Percentiles rank a stretch among this genome's conserved stretches.
phyloP scores from a whole-genome alignment of 106 monocot species.

The Dendrobium huoshanense region DNA sequence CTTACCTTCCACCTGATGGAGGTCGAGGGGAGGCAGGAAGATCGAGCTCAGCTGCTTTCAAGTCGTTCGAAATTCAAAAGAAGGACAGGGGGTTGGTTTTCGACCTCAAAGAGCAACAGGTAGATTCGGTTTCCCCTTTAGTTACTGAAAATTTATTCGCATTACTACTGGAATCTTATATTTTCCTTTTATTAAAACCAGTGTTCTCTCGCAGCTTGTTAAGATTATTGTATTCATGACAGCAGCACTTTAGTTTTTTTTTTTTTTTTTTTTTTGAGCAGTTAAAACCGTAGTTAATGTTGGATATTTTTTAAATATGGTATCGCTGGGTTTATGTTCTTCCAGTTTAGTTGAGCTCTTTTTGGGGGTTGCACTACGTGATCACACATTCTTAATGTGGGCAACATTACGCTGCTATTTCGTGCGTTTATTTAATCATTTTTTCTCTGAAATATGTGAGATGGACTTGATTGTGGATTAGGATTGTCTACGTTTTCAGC shows the following conservation, averaged over 20 bases:
- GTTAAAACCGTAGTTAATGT: neutral
- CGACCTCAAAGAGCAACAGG: constrained; percentile 60
- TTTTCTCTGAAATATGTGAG: neutral
- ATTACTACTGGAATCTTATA: neutral
- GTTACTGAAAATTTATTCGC: neutral
- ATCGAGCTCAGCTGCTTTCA: constrained; percentile 28
- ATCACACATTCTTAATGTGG: neutral
- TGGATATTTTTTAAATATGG: neutral
- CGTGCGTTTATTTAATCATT: neutral
- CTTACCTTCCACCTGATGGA: constrained; percentile 3
- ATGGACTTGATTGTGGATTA: neutral
- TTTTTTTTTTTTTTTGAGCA: neutral
- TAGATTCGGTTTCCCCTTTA: neutral
- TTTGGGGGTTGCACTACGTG: neutral
- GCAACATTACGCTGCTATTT: neutral
- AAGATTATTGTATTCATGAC: neutral
- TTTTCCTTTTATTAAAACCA: neutral
- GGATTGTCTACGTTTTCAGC: neutral
- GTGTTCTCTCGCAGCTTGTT: neutral
- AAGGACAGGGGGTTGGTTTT: constrained; percentile 38
- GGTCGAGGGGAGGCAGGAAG: constrained; percentile 9
- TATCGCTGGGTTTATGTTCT: neutral
- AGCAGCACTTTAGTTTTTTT: neutral
- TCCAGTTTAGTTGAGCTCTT: neutral
- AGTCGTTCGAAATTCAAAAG: constrained; percentile 47